Percentiles rank a stretch among this genome's conserved stretches.
Evolutionary conservation across 2,329 filamentous ascomycete species (phyloP).

Genomic region (Gyromitra esculenta): DNA sequence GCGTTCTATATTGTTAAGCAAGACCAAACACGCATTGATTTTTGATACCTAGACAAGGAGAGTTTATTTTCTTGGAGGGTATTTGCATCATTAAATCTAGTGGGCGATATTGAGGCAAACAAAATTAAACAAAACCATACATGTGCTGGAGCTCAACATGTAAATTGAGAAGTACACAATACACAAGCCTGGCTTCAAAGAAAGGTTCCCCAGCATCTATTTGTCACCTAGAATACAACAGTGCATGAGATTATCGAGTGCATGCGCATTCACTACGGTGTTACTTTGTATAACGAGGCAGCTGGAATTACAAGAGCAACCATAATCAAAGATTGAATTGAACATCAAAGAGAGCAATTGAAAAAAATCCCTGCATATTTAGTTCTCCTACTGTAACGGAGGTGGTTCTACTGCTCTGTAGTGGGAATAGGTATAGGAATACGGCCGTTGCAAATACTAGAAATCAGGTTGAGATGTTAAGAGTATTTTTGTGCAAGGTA

Average conservation of each 20-base stretch:
- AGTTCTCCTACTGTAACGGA: no score
- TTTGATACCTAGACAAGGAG: background rate
- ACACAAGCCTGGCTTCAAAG: conserved; percentile 14
- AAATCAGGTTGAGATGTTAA: no score
- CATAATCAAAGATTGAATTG: background rate
- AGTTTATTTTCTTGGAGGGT: conserved; percentile 22
- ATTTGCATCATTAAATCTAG: conserved; percentile 3
- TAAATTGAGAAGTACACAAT: conserved; percentile 1
- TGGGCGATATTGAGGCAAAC: conserved; percentile 15
- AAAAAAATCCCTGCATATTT: conserved; percentile 8
- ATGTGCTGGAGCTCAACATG: no score
- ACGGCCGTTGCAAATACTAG: no score
- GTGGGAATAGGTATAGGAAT: no score
- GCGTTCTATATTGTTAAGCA: no score
- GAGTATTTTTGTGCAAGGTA: no score
- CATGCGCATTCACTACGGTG: conserved; percentile 17
- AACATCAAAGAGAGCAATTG: background rate
- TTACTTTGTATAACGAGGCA: conserved; percentile 5
- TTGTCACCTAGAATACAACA: conserved; percentile 4
- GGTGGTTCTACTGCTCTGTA: no score
- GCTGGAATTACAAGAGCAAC: background rate
- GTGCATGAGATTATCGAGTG: conserved; percentile 17
- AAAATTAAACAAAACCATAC: background rate
- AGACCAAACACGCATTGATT: background rate
- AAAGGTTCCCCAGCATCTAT: background rate